Evolutionary conservation across 1,139 yeast species (phyloP), one percentile per base, ranked within the genome.

Genomic region (Lodderomyces beijingensis): DNA sequence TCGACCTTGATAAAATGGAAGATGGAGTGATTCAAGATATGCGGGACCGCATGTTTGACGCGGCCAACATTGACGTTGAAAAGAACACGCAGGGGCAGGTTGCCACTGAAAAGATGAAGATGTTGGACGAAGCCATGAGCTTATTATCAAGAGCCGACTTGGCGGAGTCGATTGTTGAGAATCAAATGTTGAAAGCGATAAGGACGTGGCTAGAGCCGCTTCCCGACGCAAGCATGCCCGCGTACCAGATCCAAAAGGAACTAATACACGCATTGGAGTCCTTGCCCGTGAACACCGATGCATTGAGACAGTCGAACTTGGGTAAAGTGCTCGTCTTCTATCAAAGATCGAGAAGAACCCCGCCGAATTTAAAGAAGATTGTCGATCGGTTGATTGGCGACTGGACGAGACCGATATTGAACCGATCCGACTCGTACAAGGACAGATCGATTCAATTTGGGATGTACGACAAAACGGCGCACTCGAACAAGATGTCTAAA

Each of bases 401-500:
- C 56, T 91, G 99, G 99, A 91, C 97, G 6, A 77, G 98, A 57
- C 98, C 98, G 25, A 88, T 93, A 41, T 85, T 93, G 70, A 95
- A 95, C 46, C 83, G 95, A 42, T 83, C 95, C 2, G 97, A 91
- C 58, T 87, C 91, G 46, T 91, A 89, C 64, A 79, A 93, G 58
- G 96, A 91, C 59, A 81, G 88, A 59, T 70, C 79, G 39, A 79
- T 91, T 39, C 75, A 75, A 49, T 74, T 80, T 43, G 74, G 77
- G 40, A 79, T 76, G 34, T 88, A 85, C 60, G 84, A 85, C 55
- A 77, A 81, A 44, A 66, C 64, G 43, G 70, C 62, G 44, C 70
- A 62, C 50, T 62, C 70, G 43, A 68, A 70, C 50, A 71, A 74
- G 48, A 62, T 68, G 49, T 55, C 68, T 35, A 46, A 60, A 32